Evolutionary conservation across 805 yeast genomes (phyloP), one percentile per base, ranked within the genome.

Genomic region (Teunomyces stri): DNA sequence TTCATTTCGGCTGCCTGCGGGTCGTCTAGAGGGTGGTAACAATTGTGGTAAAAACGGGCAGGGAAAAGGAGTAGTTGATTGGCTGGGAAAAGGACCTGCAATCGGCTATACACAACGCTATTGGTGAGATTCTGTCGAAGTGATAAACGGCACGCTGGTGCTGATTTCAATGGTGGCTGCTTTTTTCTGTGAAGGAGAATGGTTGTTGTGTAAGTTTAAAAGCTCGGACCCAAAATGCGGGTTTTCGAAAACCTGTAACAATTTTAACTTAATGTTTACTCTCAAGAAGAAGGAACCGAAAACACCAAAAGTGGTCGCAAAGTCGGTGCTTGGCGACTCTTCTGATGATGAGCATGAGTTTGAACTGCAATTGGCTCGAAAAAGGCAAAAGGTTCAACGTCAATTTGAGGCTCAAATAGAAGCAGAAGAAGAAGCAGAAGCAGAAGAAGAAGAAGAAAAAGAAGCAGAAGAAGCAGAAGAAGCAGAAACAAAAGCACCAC

Each of bases 191-290:
- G 27, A 25, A 25, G 27, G 27, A 25, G 27, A 25, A 25, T 9
- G 34, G 34, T 31, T 31, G 34, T 31, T 31, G 34, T 31, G 27
- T 25, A 25, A 25, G 27, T 25, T 25, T 25, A 6, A 31, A 30
- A 31, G 34, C 7, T 31, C 10, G 34, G 18, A 18, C 4, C 34
- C 27, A 15, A 31, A 31, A 31, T 31, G 34, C 34, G 34, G 34
- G 34, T 31, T 18, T 18, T 31, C 10, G 18, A 31, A 13, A 31
- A 31, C 34, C 34, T 31, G 34, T n/a, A 31, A 31, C 15, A 22
- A 22, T 22, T 30, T 30, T 29, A 75, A 83, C 1, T 58, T 67
- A 68, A 70, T 53, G 59, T 59, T 35, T 68, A 68, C 60, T 39
- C 46, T 62, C 18, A 59, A 58, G 29, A 30, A 49, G 43, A 44